Evolutionary conservation across 129 eudicot genomes (phyloP).

Genomic region (Artemisia argyi): DNA sequence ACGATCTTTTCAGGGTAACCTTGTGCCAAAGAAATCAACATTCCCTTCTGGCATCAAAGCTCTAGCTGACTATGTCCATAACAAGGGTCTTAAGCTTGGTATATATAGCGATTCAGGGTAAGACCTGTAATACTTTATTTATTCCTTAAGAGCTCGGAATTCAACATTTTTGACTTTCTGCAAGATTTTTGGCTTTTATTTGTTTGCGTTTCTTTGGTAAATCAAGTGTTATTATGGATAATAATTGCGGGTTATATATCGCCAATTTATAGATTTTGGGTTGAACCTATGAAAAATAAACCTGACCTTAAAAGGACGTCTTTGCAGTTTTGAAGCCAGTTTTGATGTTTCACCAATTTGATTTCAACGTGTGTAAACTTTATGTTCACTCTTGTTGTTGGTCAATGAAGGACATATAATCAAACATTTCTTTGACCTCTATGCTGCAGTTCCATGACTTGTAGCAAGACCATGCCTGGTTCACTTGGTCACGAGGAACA

Average conservation of each 20-base stretch:
- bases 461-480: conserved; percentile 90
- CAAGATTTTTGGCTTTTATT: not conserved
- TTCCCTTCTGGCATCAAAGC: conserved; percentile 90
- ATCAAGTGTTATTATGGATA: not conserved
- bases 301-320: no score
- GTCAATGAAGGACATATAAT: not conserved
- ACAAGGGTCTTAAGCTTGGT: conserved; percentile 89
- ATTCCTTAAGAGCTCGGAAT: not conserved
- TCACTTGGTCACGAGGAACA: conserved; percentile 88
- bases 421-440: not conserved
- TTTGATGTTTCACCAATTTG: not conserved
- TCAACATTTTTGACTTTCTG: not conserved
- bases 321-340: not conserved
- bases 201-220: not conserved
- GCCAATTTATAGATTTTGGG: not conserved
- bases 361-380: not conserved
- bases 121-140: not conserved
- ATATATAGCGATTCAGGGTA: conserved; percentile 93
- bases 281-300: not conserved
- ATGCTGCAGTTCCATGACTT: conserved; percentile 61
- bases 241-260: not conserved
- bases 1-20: conserved; percentile 48
- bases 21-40: conserved; percentile 67
- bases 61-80: conserved; percentile 82
- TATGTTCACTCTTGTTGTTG: not conserved